These are phyloP conservation scores for Tolypocladium album DNA, from an alignment of 2,329 filamentous ascomycete genomes.

Conservation along the genomic window DNA sequence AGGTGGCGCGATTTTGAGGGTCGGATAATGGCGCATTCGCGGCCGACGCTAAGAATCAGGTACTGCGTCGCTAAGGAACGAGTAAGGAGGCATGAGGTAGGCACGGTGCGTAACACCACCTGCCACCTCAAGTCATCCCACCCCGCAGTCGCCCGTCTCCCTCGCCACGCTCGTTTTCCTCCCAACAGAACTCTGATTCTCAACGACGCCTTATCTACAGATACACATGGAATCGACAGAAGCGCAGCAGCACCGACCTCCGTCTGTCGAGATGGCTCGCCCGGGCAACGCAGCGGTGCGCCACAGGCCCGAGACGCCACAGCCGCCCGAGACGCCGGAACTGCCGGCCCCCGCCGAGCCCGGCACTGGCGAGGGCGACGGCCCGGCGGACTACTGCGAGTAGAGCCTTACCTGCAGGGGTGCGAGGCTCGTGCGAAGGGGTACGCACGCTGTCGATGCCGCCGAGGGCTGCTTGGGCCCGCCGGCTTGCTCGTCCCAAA, in stretches of 20 bases:
- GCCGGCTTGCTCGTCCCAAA: not conserved
- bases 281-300: not conserved
- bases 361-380: constrained; percentile 18
- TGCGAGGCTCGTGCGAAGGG: not conserved
- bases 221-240: not conserved
- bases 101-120: no score
- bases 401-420: not conserved
- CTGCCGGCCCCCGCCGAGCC: constrained; percentile 19
- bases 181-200: not conserved
- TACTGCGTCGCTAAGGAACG: no score
- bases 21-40: not conserved
- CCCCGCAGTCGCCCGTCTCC: not conserved
- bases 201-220: not conserved
- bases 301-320: constrained; percentile 19
- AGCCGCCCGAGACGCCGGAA: constrained; percentile 12
- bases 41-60: not conserved
- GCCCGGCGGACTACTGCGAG: constrained; percentile 14
- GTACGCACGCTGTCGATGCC: not conserved
- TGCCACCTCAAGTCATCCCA: not conserved
- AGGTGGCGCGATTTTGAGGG: not conserved
- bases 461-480: not conserved
- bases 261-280: not conserved
- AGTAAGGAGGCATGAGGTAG: no score
- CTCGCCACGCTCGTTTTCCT: not conserved
- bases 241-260: not conserved